Evolutionary conservation across 177 flowering plant genomes (phyloP).

Genomic region (Vitis hybrid): DNA sequence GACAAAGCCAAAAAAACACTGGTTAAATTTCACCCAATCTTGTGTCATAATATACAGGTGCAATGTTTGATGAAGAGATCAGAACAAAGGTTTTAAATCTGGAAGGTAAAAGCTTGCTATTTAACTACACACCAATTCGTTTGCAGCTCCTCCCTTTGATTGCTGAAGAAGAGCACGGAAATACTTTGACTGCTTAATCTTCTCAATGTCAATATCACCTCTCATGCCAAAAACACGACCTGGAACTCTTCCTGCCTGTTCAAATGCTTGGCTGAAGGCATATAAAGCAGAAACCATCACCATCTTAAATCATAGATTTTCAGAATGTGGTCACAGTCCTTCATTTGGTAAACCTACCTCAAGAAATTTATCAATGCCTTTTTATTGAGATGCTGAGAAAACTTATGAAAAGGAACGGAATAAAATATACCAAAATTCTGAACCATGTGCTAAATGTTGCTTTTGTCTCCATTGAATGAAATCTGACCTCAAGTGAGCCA

Average conservation of each 20-base stretch:
- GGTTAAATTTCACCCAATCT: not conserved
- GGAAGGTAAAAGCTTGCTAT: not conserved
- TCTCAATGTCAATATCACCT: slow-evolving; percentile 60
- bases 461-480: too few species aligned
- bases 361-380: too few species aligned
- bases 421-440: too few species aligned
- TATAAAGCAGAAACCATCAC: slow-evolving; percentile 13
- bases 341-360: too few species aligned
- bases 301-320: not conserved
- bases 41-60: not conserved
- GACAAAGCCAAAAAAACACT: not conserved
- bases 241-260: slow-evolving; percentile 57
- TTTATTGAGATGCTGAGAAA: too few species aligned
- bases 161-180: slow-evolving; percentile 47
- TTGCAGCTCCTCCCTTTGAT: slow-evolving; percentile 23
- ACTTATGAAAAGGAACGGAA: too few species aligned
- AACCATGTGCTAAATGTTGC: too few species aligned
- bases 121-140: slow-evolving; percentile 36
- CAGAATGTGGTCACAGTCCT: not conserved
- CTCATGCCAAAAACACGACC: slow-evolving; percentile 53
- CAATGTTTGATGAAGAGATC: not conserved
- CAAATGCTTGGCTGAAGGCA: slow-evolving; percentile 69
- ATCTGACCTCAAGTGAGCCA: too few species aligned
- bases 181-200: slow-evolving; percentile 74
- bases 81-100: not conserved